Conservation (phyloP, 2,329 filamentous ascomycete genomes). For the Lachnellula subtilissima region DNA sequence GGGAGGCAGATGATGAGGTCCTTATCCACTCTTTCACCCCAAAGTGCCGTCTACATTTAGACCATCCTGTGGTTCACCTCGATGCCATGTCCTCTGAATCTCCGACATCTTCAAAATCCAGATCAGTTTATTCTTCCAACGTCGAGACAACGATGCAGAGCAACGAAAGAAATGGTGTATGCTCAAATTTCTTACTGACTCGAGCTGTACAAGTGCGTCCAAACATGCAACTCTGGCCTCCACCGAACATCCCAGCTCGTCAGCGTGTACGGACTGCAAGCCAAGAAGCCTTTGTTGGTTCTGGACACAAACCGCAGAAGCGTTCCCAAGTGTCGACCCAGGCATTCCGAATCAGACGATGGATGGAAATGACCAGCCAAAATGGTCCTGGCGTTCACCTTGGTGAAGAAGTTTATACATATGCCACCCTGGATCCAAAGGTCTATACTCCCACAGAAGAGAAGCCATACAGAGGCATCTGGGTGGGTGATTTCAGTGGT, state of each 20-base stretch:
- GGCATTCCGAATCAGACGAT: conserved; percentile 70
- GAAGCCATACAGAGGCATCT: conserved; percentile 86
- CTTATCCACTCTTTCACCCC: conserved; percentile 72
- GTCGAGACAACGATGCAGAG: conserved; percentile 49
- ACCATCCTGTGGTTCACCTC: conserved; percentile 65
- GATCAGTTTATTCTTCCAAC: conserved; percentile 36
- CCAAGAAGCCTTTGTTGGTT: conserved; percentile 38
- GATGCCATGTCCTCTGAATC: conserved; percentile 23
- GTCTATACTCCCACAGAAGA: conserved; percentile 75
- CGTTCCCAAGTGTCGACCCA: conserved; percentile 60
- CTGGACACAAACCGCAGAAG: conserved; percentile 42
- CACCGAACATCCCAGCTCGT: conserved; percentile 59
- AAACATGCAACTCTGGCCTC: conserved; percentile 65
- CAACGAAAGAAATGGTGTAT: conserved; percentile 44
- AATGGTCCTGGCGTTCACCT: conserved; percentile 41
- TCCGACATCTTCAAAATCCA: conserved; percentile 14
- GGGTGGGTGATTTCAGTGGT: conserved; percentile 73
- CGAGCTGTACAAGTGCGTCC: conserved; percentile 41
- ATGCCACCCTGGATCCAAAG: conserved; percentile 63
- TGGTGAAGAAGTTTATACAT: conserved; percentile 56
- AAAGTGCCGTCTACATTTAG: conserved; percentile 63
- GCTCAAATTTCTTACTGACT: conserved; percentile 65
- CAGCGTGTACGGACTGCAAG: conserved; percentile 44
- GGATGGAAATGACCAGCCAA: conserved; percentile 60
- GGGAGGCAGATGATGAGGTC: conserved; percentile 60